phyloP scores from a whole-genome alignment of 257 asterid species.

The Fraxinus anomala region DNA sequence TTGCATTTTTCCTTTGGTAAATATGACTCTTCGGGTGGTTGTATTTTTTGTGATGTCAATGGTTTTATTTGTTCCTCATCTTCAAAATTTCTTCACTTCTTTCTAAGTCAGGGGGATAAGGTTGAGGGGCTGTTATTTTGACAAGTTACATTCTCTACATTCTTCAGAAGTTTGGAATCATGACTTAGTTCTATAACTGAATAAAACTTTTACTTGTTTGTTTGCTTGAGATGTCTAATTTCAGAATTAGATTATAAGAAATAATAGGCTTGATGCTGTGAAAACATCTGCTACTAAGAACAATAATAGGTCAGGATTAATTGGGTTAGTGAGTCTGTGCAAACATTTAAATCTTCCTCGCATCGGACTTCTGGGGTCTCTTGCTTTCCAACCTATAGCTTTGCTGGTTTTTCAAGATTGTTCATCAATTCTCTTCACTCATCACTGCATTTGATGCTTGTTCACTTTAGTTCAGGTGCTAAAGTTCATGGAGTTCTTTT shows the following conservation, averaged over 20 bases:
- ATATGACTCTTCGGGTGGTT: neutral
- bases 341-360: neutral
- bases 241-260: neutral
- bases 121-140: neutral
- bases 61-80: neutral
- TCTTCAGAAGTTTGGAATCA: neutral
- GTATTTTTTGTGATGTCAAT: conserved; percentile 9
- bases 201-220: neutral
- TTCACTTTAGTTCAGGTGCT: neutral
- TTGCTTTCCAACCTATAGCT: neutral
- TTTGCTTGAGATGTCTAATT: neutral
- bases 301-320: neutral
- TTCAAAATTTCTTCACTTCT: neutral
- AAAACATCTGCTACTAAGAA: neutral
- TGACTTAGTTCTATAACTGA: neutral
- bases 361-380: neutral
- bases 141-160: neutral
- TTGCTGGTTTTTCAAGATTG: neutral
- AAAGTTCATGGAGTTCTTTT: neutral
- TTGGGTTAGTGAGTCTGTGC: neutral
- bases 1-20: conserved; percentile 9
- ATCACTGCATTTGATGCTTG: neutral
- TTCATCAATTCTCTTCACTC: neutral
- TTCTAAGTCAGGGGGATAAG: neutral
- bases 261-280: neutral